phyloP scores from a whole-genome alignment of 345 rosid species.

The Turritis glabra region DNA sequence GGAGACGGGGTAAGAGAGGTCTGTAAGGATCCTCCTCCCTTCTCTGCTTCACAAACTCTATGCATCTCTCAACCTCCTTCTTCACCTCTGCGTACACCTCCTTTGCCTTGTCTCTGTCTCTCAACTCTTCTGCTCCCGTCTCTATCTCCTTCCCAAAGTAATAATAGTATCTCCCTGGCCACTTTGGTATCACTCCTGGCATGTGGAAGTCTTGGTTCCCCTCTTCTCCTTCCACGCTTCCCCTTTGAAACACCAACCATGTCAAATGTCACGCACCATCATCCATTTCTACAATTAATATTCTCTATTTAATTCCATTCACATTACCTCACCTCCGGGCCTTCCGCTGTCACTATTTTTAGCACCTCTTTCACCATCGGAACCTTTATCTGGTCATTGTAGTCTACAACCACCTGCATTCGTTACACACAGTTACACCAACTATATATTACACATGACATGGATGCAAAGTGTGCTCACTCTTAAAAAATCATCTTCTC shows the following conservation, averaged over 20 bases:
- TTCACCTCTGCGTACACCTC: conserved; percentile 54
- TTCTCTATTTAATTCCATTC: conserved; percentile 1
- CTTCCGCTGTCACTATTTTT: conserved; percentile 44
- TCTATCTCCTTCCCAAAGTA: conserved; percentile 71
- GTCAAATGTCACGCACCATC: conserved; percentile 6
- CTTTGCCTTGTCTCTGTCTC: conserved; percentile 48
- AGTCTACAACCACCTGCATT: conserved; percentile 64
- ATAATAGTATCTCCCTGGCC: conserved; percentile 80
- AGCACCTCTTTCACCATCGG: conserved; percentile 51
- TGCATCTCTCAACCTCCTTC: conserved; percentile 58
- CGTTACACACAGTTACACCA: conserved; percentile 8
- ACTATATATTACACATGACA: background rate
- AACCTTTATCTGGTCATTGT: conserved; percentile 63
- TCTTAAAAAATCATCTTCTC: conserved; percentile 74
- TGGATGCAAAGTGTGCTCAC: conserved; percentile 45
- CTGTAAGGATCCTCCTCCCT: conserved; percentile 69
- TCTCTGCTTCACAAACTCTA: conserved; percentile 56
- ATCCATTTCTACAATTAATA: background rate
- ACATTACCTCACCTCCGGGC: conserved; percentile 52
- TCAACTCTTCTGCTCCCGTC: conserved; percentile 54
- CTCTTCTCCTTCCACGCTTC: conserved; percentile 55
- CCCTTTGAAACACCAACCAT: conserved; percentile 46
- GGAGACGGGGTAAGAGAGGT: conserved; percentile 44
- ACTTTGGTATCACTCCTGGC: conserved; percentile 66
- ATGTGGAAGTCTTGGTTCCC: conserved; percentile 60